Evolutionary conservation across 1,284 basidiomycete genomes (phyloP).

Genomic region (Ustilago curta): DNA sequence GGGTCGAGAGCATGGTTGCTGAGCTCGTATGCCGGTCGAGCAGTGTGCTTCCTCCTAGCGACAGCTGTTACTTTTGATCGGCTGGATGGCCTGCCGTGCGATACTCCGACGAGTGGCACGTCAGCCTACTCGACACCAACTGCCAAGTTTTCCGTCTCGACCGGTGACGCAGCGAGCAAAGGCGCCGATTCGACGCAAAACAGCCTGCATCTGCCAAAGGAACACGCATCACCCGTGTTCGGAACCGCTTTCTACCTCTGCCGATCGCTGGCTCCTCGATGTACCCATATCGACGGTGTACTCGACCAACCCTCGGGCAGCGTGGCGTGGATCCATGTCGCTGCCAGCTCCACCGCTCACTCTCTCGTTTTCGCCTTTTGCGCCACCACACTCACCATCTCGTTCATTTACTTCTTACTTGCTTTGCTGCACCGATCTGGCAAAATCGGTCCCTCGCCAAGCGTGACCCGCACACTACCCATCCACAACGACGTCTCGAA

Average conservation of each 20-base stretch:
- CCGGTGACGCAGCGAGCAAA: slow-evolving; percentile 4
- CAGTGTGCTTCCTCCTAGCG: slow-evolving; percentile 8
- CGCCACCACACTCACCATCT: not conserved
- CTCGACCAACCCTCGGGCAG: slow-evolving; percentile 3
- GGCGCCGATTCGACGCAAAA: not conserved
- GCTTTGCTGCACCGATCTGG: slow-evolving; percentile 14
- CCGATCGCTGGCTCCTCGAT: slow-evolving; percentile 22
- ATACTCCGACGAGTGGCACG: not conserved
- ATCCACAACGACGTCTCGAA: not conserved
- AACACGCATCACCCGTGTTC: not conserved
- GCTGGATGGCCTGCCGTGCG: slow-evolving; percentile 13
- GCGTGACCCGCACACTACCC: not conserved
- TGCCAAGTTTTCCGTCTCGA: slow-evolving; percentile 12
- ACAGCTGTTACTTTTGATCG: slow-evolving; percentile 18
- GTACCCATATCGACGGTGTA: slow-evolving; percentile 4
- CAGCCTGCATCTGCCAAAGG: not conserved
- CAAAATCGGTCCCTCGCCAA: not conserved
- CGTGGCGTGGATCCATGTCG: slow-evolving; percentile 14
- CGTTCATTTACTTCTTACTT: slow-evolving; percentile 10
- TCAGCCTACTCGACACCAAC: slow-evolving; percentile 10
- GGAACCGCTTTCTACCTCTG: slow-evolving; percentile 30
- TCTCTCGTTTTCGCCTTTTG: slow-evolving; percentile 2
- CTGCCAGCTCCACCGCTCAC: slow-evolving; percentile 4
- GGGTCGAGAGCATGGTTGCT: not conserved
- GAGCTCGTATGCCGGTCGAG: slow-evolving; percentile 6